Evolutionary conservation across 371 early-diverging fungal genomes (phyloP), one percentile per base, ranked within the genome.

Genomic region (Haplosporangium sp.): DNA sequence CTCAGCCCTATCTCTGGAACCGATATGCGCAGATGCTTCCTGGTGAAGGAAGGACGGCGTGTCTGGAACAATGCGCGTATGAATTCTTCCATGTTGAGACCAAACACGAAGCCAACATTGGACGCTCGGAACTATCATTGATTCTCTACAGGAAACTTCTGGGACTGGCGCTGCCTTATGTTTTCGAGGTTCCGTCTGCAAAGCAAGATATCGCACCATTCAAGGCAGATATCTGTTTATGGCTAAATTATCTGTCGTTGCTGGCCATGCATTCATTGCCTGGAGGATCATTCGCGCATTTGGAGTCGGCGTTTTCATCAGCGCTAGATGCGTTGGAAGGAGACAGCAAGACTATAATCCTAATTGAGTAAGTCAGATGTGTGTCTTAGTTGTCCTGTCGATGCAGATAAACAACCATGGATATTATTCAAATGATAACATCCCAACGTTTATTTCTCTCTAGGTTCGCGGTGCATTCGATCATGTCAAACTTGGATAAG

Each of bases 241-340:
- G 79, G 79, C 43, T 77, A 38, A 77, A 77, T 23, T 77, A 72
- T 36, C 23, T 77, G 23, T 77, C 68, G 7, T 37, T 77, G n/a
- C 46, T 77, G 56, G 72, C 73, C 13, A 51, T 77, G 18, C 64
- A 42, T 1, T 45, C 64, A 0, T 42, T 23, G 21, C 23, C 18
- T 9, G 6, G 42, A 23, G 48, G 43, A 37, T 58, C 67, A 9
- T 41, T 60, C 18, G 40, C n/a, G 18, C 53, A 63, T 36, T 54
- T 76, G 20, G 61, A 63, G 37, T 10, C 38, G 18, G 71, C 59
- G 6, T 63, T 67, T 29, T 41, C 47, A 7, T 46, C 20, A 5
- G 77, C 77, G 6, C 11, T 62, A 2, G 77, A 70, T 2, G 14
- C 23, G 5, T 37, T 70, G 10, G 41, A 57, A 0, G 16, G 21